Conservation (phyloP, 805 yeast genomes). For the Saccharomyces cerevisiae region DNA sequence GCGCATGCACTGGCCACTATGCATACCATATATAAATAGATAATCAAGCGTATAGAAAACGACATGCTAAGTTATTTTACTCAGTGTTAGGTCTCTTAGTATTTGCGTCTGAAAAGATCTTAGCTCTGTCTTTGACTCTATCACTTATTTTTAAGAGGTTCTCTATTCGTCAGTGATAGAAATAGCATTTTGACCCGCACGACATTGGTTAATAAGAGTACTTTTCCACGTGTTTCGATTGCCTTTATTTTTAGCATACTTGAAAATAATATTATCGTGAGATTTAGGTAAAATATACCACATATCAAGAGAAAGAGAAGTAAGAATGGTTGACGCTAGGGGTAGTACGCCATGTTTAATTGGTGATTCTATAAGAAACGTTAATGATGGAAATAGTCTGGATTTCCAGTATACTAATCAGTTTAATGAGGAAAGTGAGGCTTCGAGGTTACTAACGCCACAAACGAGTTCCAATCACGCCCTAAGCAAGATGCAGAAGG, state of each 20-base stretch:
- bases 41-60: neutral
- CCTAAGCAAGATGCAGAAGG: slow-evolving; percentile 12
- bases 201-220: neutral
- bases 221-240: neutral
- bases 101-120: neutral
- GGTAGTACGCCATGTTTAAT: slow-evolving; percentile 20
- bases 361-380: slow-evolving; percentile 25
- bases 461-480: slow-evolving; percentile 9
- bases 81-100: neutral
- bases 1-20: neutral
- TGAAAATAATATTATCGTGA: neutral
- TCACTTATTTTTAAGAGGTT: neutral
- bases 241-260: neutral
- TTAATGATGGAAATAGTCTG: slow-evolving; percentile 17
- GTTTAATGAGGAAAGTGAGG: neutral
- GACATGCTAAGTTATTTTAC: neutral
- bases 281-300: neutral
- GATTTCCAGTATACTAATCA: slow-evolving; percentile 11
- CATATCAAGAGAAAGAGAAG: neutral
- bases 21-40: neutral
- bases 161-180: neutral
- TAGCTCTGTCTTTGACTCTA: neutral
- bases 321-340: neutral
- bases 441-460: slow-evolving; percentile 2
- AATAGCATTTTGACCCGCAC: neutral